Evolutionary conservation across 179 eudicot genomes (phyloP).

Genomic region (Heliamphora pulchella): DNA sequence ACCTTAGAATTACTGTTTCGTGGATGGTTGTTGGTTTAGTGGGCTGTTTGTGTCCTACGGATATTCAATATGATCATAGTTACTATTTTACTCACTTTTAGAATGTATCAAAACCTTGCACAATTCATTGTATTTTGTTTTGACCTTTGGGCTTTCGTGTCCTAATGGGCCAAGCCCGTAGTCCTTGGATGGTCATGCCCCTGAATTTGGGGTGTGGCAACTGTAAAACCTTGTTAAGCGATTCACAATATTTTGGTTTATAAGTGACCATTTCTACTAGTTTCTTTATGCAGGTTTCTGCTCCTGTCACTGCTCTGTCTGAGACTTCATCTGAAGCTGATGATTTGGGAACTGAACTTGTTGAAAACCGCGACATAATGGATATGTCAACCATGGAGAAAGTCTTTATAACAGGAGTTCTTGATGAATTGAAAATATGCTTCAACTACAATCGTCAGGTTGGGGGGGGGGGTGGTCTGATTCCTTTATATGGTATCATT

Average conservation of each 20-base stretch:
- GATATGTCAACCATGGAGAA: conserved; percentile 50
- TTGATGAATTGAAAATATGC: conserved; percentile 81
- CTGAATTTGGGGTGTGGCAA: too few species aligned
- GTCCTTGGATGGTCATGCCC: too few species aligned
- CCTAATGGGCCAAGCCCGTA: too few species aligned
- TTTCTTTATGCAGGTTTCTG: conserved; percentile 46
- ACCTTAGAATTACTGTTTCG: too few species aligned
- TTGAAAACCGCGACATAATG: conserved; percentile 29
- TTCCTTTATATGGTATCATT: conserved; percentile 5
- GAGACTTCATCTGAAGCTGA: conserved; percentile 84
- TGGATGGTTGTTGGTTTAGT: too few species aligned
- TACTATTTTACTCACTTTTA: too few species aligned
- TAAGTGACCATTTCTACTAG: background rate
- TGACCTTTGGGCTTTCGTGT: too few species aligned
- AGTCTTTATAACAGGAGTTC: conserved; percentile 69
- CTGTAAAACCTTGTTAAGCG: background rate
- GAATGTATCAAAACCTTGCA: too few species aligned
- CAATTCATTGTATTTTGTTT: too few species aligned
- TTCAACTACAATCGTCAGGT: conserved; percentile 67
- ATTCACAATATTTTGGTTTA: background rate
- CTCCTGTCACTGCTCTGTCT: conserved; percentile 68
- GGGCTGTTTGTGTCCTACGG: too few species aligned
- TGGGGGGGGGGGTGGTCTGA: conserved; percentile 4
- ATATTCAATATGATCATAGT: too few species aligned
- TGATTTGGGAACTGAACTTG: conserved; percentile 41